Evolutionary conservation across 2,329 filamentous ascomycete species (phyloP), one percentile per base, ranked within the genome.

Genomic region (Epichloe coenophiala): DNA sequence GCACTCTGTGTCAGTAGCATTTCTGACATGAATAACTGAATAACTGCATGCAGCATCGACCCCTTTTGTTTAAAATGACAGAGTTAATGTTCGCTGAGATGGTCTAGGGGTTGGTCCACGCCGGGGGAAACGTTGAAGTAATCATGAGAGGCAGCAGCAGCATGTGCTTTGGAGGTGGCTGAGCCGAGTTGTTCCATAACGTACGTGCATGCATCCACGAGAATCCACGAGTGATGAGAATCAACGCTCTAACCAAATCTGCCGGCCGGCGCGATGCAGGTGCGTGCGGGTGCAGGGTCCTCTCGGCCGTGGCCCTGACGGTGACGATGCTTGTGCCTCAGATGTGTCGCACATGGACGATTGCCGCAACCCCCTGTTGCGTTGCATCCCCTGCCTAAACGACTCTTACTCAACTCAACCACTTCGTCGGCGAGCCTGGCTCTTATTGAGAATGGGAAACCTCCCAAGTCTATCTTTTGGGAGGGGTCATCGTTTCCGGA

Each of bases 271-370:
- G 31, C 31, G 31, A 8, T 9, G 23, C 23, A 8, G 23, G 23
- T 5, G 21, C 23, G 27, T 31, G 27, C 40, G 9, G 8, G 21
- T 35, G 50, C 49, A 39, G 44, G 49, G 45, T 43, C 51, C 48
- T 46, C 51, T 48, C 47, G 40, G 23, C 38, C 41, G 42, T 35
- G 44, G 38, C 46, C 52, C 51, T 52, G 53, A 53, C 53, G 8
- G 9, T 31, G 27, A 27, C 6, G 47, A 54, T 51, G 38, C 43
- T 37, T 48, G 43, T 73, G 71, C 71, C 60, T 74, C 71, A 73
- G 63, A 65, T 65, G 60, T 71, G 71, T 74, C 67, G 63, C 70
- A 73, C 65, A 59, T 68, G 46, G 65, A 68, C 62, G 69, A 69
- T 61, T 46, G 58, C 54, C 50, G 52, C 54, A 57, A 56, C 56